These are phyloP conservation scores for Phytophthora chlamydospora DNA, from an alignment of 352 stramenopile species.

Conservation along the genomic window DNA sequence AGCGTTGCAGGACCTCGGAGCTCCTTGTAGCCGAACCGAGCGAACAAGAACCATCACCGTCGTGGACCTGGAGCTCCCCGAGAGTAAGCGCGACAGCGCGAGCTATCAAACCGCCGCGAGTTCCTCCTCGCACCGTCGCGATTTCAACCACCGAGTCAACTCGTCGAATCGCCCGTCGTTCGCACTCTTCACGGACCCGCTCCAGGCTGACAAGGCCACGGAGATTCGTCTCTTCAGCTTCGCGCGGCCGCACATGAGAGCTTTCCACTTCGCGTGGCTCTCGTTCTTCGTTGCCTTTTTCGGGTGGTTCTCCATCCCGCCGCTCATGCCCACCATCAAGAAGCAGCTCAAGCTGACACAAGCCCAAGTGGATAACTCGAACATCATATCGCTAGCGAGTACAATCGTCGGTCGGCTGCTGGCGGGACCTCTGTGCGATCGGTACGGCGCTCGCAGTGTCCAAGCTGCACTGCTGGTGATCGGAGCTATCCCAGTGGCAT, in stretches of 20 bases:
- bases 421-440: conserved; percentile 92
- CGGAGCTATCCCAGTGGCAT: conserved; percentile 83
- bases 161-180: conserved; percentile 34
- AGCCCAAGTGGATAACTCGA: conserved; percentile 88
- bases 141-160: conserved; percentile 27
- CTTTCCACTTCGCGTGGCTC: conserved; percentile 94
- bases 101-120: conserved; percentile 20
- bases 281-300: conserved; percentile 96
- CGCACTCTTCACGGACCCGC: conserved; percentile 41
- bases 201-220: conserved; percentile 35
- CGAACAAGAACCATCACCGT: conserved; percentile 34
- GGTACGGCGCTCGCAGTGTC: conserved; percentile 84
- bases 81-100: conserved; percentile 11
- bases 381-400: conserved; percentile 87
- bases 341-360: conserved; percentile 65
- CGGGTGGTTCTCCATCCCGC: conserved; percentile 91
- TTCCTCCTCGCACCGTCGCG: conserved; percentile 10
- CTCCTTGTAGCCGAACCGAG: conserved; percentile 9
- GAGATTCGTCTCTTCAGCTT: conserved; percentile 42
- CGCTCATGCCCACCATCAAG: conserved; percentile 33
- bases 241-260: conserved; percentile 35
- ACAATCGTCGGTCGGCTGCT: conserved; percentile 92
- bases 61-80: conserved; percentile 31
- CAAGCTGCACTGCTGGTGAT: conserved; percentile 80
- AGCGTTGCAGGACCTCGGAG: conserved; percentile 19